These are phyloP conservation scores for Dioszegia aurantiaca DNA, from an alignment of 768 basidiomycete species.

Conservation along the genomic window DNA sequence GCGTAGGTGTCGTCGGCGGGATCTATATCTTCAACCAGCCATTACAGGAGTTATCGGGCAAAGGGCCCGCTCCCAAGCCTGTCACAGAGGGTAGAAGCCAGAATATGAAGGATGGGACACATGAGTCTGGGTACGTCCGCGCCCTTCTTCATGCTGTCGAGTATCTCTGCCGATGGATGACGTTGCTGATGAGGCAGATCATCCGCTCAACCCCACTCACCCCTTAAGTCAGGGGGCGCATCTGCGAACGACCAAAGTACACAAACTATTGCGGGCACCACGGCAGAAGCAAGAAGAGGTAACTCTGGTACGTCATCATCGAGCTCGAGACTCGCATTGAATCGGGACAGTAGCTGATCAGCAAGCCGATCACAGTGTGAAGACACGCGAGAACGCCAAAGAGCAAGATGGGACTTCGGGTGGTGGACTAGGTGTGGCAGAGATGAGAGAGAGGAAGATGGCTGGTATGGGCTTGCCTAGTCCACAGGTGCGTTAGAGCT, in stretches of 20 bases:
- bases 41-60: constrained; percentile 39
- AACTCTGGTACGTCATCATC: constrained; percentile 38
- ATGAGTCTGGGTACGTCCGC: constrained; percentile 29
- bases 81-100: constrained; percentile 34
- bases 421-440: constrained; percentile 47
- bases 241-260: constrained; percentile 20
- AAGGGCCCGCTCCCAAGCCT: constrained; percentile 19
- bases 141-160: background rate
- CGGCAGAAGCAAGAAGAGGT: constrained; percentile 20
- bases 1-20: constrained; percentile 42
- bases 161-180: background rate
- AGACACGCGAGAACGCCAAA: constrained; percentile 36
- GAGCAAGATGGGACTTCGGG: constrained; percentile 44
- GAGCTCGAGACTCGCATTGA: background rate
- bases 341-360: background rate
- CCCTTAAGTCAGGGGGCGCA: constrained; percentile 42
- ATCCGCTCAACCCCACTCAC: constrained; percentile 30
- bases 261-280: constrained; percentile 45
- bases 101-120: constrained; percentile 32
- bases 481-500: constrained; percentile 43
- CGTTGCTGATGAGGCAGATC: constrained; percentile 1
- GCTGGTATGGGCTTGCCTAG: constrained; percentile 45
- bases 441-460: constrained; percentile 52
- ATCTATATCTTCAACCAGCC: constrained; percentile 47
- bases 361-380: constrained; percentile 39